Percentiles rank a stretch among this genome's conserved stretches.
These are phyloP conservation scores for Teratosphaeriaceae sp. DNA, from an alignment of 2,329 filamentous ascomycete genomes.

Conservation along the genomic window DNA sequence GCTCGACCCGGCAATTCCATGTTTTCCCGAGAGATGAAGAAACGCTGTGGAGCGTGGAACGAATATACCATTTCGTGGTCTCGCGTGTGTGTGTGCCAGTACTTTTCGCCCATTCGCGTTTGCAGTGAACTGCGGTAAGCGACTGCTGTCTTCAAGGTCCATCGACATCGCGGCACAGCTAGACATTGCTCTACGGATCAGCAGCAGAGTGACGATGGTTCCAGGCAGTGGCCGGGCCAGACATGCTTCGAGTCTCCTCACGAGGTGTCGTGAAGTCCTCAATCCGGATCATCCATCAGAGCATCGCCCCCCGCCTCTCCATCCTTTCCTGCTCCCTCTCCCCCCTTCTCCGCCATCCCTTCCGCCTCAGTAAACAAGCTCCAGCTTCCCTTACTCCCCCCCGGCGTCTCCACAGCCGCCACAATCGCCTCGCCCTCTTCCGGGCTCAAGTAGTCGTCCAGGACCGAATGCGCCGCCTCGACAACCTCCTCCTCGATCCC, in stretches of 20 bases:
- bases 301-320: constrained; percentile 9
- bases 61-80: no score
- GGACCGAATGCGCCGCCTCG: constrained; percentile 71
- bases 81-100: no score
- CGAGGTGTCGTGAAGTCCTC: constrained; percentile 1
- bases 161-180: no score
- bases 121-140: background rate
- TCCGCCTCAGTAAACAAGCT: constrained; percentile 1
- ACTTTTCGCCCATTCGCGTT: no score
- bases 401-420: constrained; percentile 36
- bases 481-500: constrained; percentile 71
- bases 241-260: no score
- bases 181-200: no score
- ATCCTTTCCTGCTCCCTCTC: constrained; percentile 1
- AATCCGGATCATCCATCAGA: constrained; percentile 17
- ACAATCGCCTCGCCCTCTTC: constrained; percentile 63
- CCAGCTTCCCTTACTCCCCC: constrained; percentile 16
- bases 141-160: no score
- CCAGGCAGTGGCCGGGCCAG: no score
- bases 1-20: no score
- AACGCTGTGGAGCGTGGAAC: no score
- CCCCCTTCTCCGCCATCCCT: constrained; percentile 1
- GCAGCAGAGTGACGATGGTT: no score
- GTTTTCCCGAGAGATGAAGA: no score
- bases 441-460: constrained; percentile 74